Base-by-base conservation (phyloP, 1,284 basidiomycete species). In the Cutaneotrichosporon cavernicola region DNA sequence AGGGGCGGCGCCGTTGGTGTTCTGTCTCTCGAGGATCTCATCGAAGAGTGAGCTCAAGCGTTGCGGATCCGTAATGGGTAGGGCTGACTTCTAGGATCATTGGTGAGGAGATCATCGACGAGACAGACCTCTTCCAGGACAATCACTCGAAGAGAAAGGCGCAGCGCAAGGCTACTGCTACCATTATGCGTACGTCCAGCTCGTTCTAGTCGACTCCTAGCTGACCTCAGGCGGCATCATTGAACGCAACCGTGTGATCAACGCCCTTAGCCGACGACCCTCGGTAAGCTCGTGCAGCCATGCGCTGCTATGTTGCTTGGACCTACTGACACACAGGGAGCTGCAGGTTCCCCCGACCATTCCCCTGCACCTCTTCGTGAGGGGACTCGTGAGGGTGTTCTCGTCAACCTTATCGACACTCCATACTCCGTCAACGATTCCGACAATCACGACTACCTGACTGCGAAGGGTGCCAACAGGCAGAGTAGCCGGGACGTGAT, bases 71-170 rank as follows among this genome's bases (percentile, higher is more conserved):
- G 16, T 8, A 13, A 13, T 56, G 34, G 32, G 40, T 40, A 30
- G 26, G 30, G 61, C 68, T 67, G 62, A 70, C 55, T 21, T 36
- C 18, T 32, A 79, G 77, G 59, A 82, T 82, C 36, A 83, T 83
- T 11, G 82, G 82, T 32, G 81, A 82, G 60, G 76, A 80, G 32
- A 81, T 81, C 50, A 79, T 94, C 46, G 92, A 95, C 73, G 92
- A 95, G 79, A 94, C 91, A 5, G 92, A 96, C 80, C 84, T 87
- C 22, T 93, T 90, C 72, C 87, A 90, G 69, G 91, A 92, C 71
- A 95, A 93, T 74, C 87, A 88, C 61, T 88, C 86, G 55, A 92
- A 92, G 76, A 84, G 84, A 58, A 83, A 83, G 18, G 90, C 89
- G 0, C 88, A 85, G 70, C 84, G 92, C 31, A 81, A 86, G 66